phyloP scores from a whole-genome alignment of 345 rosid species.

The Eutrema heterophyllum region DNA sequence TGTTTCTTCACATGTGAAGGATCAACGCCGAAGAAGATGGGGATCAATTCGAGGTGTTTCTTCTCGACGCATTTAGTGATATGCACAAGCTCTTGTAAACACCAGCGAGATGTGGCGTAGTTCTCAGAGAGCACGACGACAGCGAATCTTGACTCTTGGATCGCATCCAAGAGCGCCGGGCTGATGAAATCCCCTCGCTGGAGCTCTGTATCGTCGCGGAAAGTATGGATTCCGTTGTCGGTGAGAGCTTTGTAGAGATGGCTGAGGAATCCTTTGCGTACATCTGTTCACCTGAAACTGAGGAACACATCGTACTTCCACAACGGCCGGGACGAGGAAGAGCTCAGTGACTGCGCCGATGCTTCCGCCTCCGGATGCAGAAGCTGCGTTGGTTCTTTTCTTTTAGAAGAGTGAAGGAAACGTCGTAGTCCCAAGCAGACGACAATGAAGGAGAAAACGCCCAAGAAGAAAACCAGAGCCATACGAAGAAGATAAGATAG shows the following conservation, averaged over 20 bases:
- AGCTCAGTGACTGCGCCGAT: not conserved
- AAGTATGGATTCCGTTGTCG: slow-evolving; percentile 24
- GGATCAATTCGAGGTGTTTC: slow-evolving; percentile 9
- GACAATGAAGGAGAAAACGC: not conserved
- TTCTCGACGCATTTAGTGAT: slow-evolving; percentile 15
- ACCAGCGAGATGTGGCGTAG: slow-evolving; percentile 31
- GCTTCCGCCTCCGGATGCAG: not conserved
- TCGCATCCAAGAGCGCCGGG: slow-evolving; percentile 17
- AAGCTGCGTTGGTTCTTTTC: not conserved
- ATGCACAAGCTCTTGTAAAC: slow-evolving; percentile 30
- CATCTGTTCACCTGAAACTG: slow-evolving; percentile 28
- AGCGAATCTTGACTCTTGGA: slow-evolving; percentile 25
- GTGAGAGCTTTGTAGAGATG: slow-evolving; percentile 31
- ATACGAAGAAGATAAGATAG: not conserved
- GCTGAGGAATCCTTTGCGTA: slow-evolving; percentile 26
- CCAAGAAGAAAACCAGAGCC: not conserved
- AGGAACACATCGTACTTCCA: slow-evolving; percentile 33
- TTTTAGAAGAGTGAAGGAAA: not conserved
- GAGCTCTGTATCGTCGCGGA: slow-evolving; percentile 25
- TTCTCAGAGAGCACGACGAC: slow-evolving; percentile 30
- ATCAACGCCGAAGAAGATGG: slow-evolving; percentile 35
- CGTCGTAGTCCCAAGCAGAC: slow-evolving; percentile 1
- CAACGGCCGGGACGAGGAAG: not conserved
- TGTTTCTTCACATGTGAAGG: slow-evolving; percentile 32
- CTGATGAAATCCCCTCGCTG: slow-evolving; percentile 21